Conservation (phyloP, 192 early-diverging fungal species). For the Backusella westeae region DNA sequence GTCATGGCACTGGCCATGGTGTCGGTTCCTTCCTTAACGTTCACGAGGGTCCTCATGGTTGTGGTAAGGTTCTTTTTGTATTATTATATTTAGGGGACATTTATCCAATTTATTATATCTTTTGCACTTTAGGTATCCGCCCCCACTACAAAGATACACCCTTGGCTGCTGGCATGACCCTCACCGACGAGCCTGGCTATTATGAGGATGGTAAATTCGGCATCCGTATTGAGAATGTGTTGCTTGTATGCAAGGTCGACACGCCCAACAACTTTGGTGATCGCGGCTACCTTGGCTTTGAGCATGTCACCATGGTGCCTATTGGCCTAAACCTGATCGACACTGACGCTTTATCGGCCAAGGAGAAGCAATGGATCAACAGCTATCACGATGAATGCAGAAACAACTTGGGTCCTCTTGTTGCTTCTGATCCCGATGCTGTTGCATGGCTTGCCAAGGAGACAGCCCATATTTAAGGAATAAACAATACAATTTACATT, state of each 20-base stretch:
- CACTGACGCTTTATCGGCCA: constrained; percentile 54
- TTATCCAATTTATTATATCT: no score
- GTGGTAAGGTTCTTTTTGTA: constrained; percentile 40
- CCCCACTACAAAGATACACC: constrained; percentile 69
- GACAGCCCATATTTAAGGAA: constrained; percentile 53
- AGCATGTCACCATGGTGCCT: constrained; percentile 86
- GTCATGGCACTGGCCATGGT: constrained; percentile 97
- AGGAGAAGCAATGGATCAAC: constrained; percentile 87
- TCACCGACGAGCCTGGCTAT: constrained; percentile 96
- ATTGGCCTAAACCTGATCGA: constrained; percentile 86
- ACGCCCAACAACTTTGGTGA: constrained; percentile 85
- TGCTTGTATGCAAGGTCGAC: constrained; percentile 68
- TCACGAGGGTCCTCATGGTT: constrained; percentile 94
- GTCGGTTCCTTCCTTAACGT: constrained; percentile 94
- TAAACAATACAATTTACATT: no score
- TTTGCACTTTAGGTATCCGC: constrained; percentile 39
- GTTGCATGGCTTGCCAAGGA: constrained; percentile 85
- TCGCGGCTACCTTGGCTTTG: constrained; percentile 80
- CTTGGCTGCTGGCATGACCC: constrained; percentile 87
- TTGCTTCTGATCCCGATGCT: constrained; percentile 63
- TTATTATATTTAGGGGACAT: no score
- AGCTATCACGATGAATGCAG: constrained; percentile 75
- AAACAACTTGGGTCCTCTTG: constrained; percentile 73
- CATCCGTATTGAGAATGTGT: constrained; percentile 94
- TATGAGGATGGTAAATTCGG: constrained; percentile 95